Evolutionary conservation across 164 flowering plant species (phyloP).

Genomic region (Paratinospora sagittata): DNA sequence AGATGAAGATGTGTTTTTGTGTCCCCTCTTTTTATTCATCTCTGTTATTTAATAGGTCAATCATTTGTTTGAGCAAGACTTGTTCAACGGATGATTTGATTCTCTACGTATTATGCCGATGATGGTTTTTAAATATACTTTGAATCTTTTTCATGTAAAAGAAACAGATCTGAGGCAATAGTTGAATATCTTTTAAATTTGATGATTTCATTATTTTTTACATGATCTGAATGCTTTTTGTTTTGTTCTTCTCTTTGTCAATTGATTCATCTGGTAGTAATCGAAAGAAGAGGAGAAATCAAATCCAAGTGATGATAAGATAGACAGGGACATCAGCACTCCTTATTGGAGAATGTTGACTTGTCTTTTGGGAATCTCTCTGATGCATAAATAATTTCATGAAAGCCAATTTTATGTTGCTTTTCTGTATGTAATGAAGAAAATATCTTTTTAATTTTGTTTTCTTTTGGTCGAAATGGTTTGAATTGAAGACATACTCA

Average conservation of each 20-base stretch:
- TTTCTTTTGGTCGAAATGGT: no score
- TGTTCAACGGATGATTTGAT: no score
- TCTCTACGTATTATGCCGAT: neutral
- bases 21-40: no score
- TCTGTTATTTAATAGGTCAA: no score
- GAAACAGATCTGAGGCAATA: neutral
- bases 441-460: no score
- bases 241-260: neutral
- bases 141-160: neutral
- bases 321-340: slow-evolving; percentile 2
- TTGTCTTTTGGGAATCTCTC: neutral
- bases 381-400: neutral
- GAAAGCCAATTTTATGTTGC: no score
- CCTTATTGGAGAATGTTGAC: neutral
- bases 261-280: neutral
- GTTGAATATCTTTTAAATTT: neutral
- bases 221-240: neutral
- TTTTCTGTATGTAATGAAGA: no score
- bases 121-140: slow-evolving; percentile 6
- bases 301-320: neutral
- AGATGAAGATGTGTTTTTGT: no score
- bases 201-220: neutral
- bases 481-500: no score
- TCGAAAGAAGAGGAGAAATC: neutral
- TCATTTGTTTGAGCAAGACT: no score